Evolutionary conservation across 805 yeast species (phyloP).

Genomic region (Torulaspora gathmanii): DNA sequence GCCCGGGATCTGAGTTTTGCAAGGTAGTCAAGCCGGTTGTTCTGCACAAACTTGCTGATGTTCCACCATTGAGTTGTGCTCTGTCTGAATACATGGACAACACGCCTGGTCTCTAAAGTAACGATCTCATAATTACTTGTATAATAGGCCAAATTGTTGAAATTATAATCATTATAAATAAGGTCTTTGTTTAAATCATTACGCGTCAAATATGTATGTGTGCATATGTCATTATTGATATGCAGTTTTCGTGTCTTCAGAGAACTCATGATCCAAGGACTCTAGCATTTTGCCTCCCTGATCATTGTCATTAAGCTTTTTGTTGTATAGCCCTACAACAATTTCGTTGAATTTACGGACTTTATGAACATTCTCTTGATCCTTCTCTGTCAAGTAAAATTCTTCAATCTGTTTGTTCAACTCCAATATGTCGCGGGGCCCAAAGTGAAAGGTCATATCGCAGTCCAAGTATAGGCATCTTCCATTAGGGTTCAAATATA

Average conservation of each 20-base stretch:
- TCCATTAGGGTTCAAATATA: constrained; percentile 24
- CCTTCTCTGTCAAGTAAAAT: constrained; percentile 13
- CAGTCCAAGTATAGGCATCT: constrained; percentile 16
- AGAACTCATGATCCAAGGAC: background rate
- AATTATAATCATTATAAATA: background rate
- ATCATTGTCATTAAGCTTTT: background rate
- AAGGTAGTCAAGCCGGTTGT: constrained; percentile 29
- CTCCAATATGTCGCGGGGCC: constrained; percentile 13
- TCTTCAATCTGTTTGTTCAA: constrained; percentile 13
- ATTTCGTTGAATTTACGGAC: constrained; percentile 16
- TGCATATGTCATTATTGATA: constrained; percentile 1
- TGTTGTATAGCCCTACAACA: constrained; percentile 8
- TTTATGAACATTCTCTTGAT: constrained; percentile 17
- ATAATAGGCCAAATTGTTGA: background rate
- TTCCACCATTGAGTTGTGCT: constrained; percentile 32
- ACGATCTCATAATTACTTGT: background rate
- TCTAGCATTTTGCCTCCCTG: background rate
- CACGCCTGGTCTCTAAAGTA: constrained; percentile 20
- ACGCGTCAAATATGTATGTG: constrained; percentile 1
- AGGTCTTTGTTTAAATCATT: background rate
- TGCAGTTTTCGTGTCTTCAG: background rate
- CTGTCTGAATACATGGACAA: constrained; percentile 34
- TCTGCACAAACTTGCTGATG: constrained; percentile 31
- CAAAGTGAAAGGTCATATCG: constrained; percentile 21
- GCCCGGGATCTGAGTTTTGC: constrained; percentile 29